These are phyloP conservation scores for Tagetes erecta DNA, from an alignment of 129 eudicot genomes.

Conservation along the genomic window DNA sequence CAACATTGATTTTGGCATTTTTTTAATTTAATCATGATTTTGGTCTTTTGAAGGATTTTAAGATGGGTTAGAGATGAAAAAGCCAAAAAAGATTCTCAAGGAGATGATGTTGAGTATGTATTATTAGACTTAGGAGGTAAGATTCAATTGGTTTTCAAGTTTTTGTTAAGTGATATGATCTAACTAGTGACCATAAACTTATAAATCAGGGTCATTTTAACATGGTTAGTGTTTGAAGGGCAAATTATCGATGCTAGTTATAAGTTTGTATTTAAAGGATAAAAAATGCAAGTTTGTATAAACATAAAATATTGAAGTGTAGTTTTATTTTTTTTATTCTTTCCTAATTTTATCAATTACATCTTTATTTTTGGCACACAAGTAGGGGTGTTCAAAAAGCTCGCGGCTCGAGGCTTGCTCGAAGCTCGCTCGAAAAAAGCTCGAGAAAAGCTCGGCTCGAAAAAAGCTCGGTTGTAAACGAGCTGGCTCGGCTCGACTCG, in stretches of 20 bases:
- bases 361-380: neutral
- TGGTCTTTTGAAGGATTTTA: conserved; percentile 46
- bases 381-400: no score
- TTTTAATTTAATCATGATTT: neutral
- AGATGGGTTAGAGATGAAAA: conserved; percentile 87
- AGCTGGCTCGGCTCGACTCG: no score
- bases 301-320: no score
- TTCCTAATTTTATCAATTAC: neutral
- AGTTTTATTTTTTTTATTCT: neutral
- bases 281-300: no score
- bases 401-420: no score
- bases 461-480: no score
- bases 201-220: neutral
- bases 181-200: neutral
- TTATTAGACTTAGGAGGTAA: conserved; percentile 86
- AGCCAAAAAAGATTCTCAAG: conserved; percentile 35
- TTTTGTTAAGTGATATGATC: neutral
- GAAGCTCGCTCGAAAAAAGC: no score
- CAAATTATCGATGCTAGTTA: no score
- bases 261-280: no score
- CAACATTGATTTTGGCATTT: neutral
- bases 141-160: conserved; percentile 11
- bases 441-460: no score
- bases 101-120: conserved; percentile 54
- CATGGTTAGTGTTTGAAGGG: no score